A percentile compares a stretch with the other conserved stretches of the same genome.
phyloP scores from a whole-genome alignment of 2,329 filamentous ascomycete genomes.

The Fusarium sulawesiense region DNA sequence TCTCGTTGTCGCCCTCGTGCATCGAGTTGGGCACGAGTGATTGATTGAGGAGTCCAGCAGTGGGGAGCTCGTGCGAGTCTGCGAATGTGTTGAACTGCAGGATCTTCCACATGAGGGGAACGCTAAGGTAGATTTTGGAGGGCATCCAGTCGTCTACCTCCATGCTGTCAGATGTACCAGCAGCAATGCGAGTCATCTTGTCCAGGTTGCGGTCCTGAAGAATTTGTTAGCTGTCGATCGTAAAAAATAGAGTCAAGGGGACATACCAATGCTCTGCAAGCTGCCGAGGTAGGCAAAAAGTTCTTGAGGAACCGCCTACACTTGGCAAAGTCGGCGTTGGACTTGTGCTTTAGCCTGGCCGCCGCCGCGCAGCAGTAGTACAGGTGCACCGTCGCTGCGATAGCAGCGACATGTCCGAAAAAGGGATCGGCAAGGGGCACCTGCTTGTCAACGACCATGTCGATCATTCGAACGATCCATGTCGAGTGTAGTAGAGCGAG shows the following conservation, averaged over 20 bases:
- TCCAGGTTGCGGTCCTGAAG: constrained; percentile 60
- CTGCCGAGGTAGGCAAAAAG: constrained; percentile 60
- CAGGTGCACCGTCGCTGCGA: constrained; percentile 64
- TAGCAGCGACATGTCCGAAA: constrained; percentile 62
- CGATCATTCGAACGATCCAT: constrained; percentile 65
- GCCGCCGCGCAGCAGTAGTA: constrained; percentile 65
- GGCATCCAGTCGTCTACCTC: constrained; percentile 65
- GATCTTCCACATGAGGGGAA: constrained; percentile 65
- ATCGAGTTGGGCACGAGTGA: constrained; percentile 52
- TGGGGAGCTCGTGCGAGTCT: constrained; percentile 51
- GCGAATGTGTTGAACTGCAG: constrained; percentile 60
- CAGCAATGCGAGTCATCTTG: constrained; percentile 61
- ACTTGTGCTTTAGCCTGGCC: constrained; percentile 61
- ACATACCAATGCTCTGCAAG: constrained; percentile 59
- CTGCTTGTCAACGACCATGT: constrained; percentile 64
- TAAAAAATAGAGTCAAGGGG: too few relatives aligned
- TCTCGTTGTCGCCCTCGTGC: constrained; percentile 51
- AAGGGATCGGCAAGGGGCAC: constrained; percentile 62
- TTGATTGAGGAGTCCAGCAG: constrained; percentile 55
- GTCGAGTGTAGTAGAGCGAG: constrained; percentile 63
- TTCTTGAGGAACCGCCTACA: constrained; percentile 61
- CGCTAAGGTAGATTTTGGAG: constrained; percentile 63
- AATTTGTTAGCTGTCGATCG: constrained; percentile 16
- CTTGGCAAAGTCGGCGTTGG: constrained; percentile 63
- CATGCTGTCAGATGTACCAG: constrained; percentile 57